A percentile compares a stretch with the other conserved stretches of the same genome.
Conservation (phyloP, 2,329 filamentous ascomycete species). For the Thelonectria discophora region DNA sequence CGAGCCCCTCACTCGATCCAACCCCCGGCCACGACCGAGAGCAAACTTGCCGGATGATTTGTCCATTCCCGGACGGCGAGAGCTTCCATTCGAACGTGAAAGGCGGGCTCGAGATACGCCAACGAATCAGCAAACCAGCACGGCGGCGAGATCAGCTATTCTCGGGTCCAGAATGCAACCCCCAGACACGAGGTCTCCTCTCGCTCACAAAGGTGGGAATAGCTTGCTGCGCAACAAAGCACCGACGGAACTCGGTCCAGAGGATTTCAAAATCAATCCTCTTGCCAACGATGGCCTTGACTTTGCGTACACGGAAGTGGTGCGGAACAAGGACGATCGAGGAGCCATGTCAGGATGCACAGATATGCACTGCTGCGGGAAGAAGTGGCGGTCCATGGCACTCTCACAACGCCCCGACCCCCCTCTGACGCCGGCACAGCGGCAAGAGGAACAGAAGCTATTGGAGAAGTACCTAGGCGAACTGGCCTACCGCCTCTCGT, state of each 20-base stretch:
- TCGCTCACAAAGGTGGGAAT: conserved; percentile 35
- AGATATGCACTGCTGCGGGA: conserved; percentile 79
- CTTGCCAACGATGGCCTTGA: conserved; percentile 73
- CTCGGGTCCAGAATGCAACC: conserved; percentile 21
- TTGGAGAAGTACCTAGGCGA: conserved; percentile 68
- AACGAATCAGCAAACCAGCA: conserved; percentile 22
- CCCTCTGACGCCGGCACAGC: conserved; percentile 48
- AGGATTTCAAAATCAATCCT: conserved; percentile 87
- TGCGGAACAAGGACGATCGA: conserved; percentile 75
- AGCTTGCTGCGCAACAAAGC: conserved; percentile 66
- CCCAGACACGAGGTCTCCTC: conserved; percentile 27
- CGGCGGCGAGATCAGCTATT: conserved; percentile 15
- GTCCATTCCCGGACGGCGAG: conserved; percentile 51
- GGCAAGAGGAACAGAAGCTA: conserved; percentile 57
- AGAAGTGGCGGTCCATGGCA: conserved; percentile 74
- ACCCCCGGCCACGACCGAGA: conserved; percentile 34
- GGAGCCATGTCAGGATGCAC: conserved; percentile 78
- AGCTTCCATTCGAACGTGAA: conserved; percentile 49
- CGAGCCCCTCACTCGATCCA: conserved; percentile 39
- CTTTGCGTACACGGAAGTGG: conserved; percentile 78
- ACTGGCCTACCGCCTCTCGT: conserved; percentile 64
- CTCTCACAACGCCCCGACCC: conserved; percentile 55
- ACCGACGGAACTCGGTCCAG: conserved; percentile 64
- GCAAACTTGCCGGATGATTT: conserved; percentile 37
- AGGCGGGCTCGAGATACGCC: conserved; percentile 24